Percentiles rank a stretch among this genome's conserved stretches.
Conservation (phyloP, 192 early-diverging fungal genomes). For the Coemansia sp. region DNA sequence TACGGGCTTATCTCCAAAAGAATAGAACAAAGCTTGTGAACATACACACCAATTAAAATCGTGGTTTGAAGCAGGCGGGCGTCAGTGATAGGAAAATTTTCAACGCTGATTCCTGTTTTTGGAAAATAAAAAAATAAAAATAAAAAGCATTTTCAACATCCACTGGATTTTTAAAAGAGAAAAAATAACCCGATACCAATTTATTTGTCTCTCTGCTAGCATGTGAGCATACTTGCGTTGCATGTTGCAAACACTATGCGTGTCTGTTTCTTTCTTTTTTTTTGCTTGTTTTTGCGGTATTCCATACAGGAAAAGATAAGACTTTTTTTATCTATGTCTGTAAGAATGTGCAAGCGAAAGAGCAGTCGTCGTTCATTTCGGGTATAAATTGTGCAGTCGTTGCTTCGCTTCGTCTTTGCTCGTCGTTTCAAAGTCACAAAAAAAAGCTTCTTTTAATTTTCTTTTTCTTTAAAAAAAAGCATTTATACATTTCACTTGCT, state of each 20-base stretch:
- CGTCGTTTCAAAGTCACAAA: too few relatives aligned
- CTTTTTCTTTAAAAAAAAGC: neutral
- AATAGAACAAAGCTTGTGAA: neutral
- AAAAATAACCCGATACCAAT: neutral
- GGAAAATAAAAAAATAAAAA: neutral
- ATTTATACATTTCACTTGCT: neutral
- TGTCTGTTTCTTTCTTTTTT: too few relatives aligned
- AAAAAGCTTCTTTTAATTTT: too few relatives aligned
- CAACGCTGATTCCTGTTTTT: neutral
- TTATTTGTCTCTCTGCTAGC: neutral
- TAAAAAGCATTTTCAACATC: neutral
- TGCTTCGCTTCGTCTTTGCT: too few relatives aligned
- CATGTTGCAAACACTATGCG: too few relatives aligned
- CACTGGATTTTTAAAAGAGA: neutral
- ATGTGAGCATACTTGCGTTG: too few relatives aligned
- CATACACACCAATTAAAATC: neutral
- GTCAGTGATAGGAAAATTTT: conserved; percentile 6
- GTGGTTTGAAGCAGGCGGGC: neutral
- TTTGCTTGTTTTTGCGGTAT: too few relatives aligned
- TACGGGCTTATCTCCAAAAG: neutral
- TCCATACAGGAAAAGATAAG: too few relatives aligned
- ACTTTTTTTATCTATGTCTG: too few relatives aligned
- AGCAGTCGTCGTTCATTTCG: too few relatives aligned
- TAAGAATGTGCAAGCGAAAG: too few relatives aligned
- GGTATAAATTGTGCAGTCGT: too few relatives aligned